phyloP scores from a whole-genome alignment of 192 early-diverging fungal genomes.

The Coemansia sp. region DNA sequence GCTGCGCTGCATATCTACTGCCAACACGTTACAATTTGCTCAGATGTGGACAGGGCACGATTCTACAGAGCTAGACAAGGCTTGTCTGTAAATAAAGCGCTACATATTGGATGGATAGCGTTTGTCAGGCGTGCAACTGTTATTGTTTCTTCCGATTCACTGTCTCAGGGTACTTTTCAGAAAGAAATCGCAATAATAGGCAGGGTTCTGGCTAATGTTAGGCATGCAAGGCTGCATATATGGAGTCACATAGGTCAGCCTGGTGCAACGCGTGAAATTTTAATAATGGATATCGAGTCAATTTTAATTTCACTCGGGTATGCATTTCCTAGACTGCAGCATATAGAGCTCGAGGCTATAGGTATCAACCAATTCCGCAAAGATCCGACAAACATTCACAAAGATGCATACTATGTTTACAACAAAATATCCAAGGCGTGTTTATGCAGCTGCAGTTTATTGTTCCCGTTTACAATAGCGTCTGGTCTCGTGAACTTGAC shows the following conservation, averaged over 20 bases:
- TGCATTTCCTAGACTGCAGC: not conserved
- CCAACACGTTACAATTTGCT: conserved; percentile 10
- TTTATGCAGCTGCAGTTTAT: not conserved
- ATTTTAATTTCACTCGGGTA: conserved; percentile 4
- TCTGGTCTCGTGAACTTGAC: not conserved
- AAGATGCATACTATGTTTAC: not conserved
- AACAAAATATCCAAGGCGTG: not conserved
- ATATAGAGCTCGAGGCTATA: not conserved
- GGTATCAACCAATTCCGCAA: not conserved
- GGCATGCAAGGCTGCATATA: conserved; percentile 14
- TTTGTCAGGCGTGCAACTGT: conserved; percentile 8
- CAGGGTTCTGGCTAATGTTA: conserved; percentile 4
- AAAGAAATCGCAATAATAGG: not conserved
- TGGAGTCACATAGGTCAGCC: conserved; percentile 1
- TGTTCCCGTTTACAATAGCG: not conserved
- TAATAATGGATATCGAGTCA: not conserved
- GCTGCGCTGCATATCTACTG: conserved; percentile 24
- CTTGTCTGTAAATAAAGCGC: conserved; percentile 15
- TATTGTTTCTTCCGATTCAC: not conserved
- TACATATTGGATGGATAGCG: conserved; percentile 19
- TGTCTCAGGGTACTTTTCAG: not conserved
- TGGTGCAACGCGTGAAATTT: not conserved
- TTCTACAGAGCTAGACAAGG: conserved; percentile 27
- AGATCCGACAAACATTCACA: not conserved
- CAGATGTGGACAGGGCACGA: not conserved